Evolutionary conservation across 495 filamentous ascomycete species (phyloP), one percentile per base, ranked within the genome.

Genomic region (Aspergillus funiculosus): DNA sequence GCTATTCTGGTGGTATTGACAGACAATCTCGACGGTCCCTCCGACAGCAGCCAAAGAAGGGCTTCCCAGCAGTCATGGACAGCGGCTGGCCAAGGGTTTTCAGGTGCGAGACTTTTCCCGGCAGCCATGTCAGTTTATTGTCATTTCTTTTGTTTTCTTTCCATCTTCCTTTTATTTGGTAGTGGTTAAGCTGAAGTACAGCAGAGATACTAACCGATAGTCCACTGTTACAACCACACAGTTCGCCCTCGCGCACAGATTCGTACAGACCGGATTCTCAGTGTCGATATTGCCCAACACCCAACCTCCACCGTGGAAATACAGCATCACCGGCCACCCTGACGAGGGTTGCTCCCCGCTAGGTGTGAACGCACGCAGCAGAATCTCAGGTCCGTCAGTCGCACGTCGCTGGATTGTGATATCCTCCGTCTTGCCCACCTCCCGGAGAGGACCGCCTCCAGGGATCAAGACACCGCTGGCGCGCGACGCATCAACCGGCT

Each of bases 261-360:
- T 72, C 29, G 72, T 71, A 40, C 73, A 76, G n/a, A 80, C 73
- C 17, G 69, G 66, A 40, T 79, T 80, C 59, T 79, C 76, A 1
- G 77, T 79, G 32, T 79, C 67, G 29, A 80, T 78, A 29, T 73
- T 76, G 0, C 77, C 77, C 32, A 80, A 46, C 7, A 80, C 77
- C 77, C 77, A 80, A 8, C 77, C 77, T 3, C 76, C 77, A 10
- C 77, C 77, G 46, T 81, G 77, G 52, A 75, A 73, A 50, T 77
- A 81, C 3, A 81, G 43, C 60, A 76, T 69, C 15, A 75, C 69
- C 3, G 76, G 74, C 75, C 75, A 81, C 44, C 77, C 77, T 1
- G 46, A 52, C 5, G 54, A 54, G 0, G 77, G 75, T 6, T 30
- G 54, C 9, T 63, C 46, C 1, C 70, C 69, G 5, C 57, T 56